Base-by-base conservation (phyloP, 169 alveolate genomes). In the Plasmodium cynomolgi region DNA sequence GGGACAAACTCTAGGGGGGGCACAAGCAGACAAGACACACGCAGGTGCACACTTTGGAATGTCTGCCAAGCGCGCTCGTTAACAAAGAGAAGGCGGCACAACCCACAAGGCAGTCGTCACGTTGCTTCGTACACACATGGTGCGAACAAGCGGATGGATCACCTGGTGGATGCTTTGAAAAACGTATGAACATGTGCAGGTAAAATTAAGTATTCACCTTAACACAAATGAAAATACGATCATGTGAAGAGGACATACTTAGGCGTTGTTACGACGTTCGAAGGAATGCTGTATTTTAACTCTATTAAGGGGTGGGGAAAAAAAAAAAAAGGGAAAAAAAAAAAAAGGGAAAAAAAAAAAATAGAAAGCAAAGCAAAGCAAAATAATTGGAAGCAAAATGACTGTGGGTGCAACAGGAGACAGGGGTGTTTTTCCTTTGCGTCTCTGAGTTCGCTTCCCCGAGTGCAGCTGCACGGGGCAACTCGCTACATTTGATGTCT, bases 351-450 rank as follows among this genome's bases (percentile, higher is more conserved):
- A 79, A 39, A 41, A 41, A 41, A 79, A 6, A 37, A 77, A 26
- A 77, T 17, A 77, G 33, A 74, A n/a, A n/a, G n/a, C n/a, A n/a
- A n/a, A n/a, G n/a, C n/a, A n/a, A n/a, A n/a, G n/a, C n/a, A n/a
- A 74, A 79, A 79, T 41, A 80, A 80, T 44, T 44, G 33, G 37
- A 80, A 41, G 58, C 26, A 0, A 80, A 80, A 34, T 44, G 79
- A 54, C 20, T 54, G 37, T 47, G 58, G 79, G 88, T n/a, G 39
- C 88, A 54, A 81, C 88, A 81, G 37, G 37, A 81, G 31, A 81
- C 50, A 50, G 20, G 17, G 8, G 20, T 26, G 31, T 81, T 81
- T 50, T 81, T 81, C 6, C n/a, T 81, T 50, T 54, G 5, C 29
- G 3, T 3, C 54, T 79, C 20, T 13, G n/a, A 20, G 58, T 47